Evolutionary conservation across 1,284 basidiomycete genomes (phyloP).

Genomic region (Malassezia restricta): DNA sequence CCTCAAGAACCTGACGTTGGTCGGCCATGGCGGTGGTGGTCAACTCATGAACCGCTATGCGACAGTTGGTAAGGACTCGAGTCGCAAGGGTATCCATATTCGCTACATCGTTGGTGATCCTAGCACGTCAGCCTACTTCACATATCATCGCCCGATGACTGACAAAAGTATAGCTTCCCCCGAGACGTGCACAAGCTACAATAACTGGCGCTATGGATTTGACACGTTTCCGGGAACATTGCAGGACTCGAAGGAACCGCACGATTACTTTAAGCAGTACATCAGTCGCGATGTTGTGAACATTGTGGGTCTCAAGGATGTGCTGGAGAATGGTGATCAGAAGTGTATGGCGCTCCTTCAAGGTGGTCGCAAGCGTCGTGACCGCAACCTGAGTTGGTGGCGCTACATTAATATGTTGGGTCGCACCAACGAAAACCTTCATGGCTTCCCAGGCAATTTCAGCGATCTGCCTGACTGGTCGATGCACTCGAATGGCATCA

Average conservation of each 20-base stretch:
- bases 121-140: conserved; percentile 32
- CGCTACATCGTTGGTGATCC: conserved; percentile 42
- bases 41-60: conserved; percentile 40
- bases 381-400: conserved; percentile 42
- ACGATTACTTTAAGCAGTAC: conserved; percentile 32
- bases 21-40: conserved; percentile 44
- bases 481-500: conserved; percentile 15
- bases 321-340: conserved; percentile 25
- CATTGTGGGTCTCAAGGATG: conserved; percentile 36
- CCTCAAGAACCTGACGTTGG: conserved; percentile 34
- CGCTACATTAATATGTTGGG: conserved; percentile 39
- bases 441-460: conserved; percentile 28
- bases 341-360: conserved; percentile 41
- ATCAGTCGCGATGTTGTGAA: conserved; percentile 34
- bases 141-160: conserved; percentile 28
- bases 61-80: conserved; percentile 26
- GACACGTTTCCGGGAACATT: conserved; percentile 24
- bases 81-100: conserved; percentile 16
- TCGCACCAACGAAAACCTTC: conserved; percentile 25
- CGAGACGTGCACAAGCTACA: conserved; percentile 24
- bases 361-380: conserved; percentile 30
- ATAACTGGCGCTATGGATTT: conserved; percentile 44
- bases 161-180: conserved; percentile 22
- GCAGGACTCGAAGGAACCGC: conserved; percentile 19
- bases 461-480: conserved; percentile 34